These are phyloP conservation scores for Striga hermonthica DNA, from an alignment of 305 asterid genomes.

Conservation along the genomic window DNA sequence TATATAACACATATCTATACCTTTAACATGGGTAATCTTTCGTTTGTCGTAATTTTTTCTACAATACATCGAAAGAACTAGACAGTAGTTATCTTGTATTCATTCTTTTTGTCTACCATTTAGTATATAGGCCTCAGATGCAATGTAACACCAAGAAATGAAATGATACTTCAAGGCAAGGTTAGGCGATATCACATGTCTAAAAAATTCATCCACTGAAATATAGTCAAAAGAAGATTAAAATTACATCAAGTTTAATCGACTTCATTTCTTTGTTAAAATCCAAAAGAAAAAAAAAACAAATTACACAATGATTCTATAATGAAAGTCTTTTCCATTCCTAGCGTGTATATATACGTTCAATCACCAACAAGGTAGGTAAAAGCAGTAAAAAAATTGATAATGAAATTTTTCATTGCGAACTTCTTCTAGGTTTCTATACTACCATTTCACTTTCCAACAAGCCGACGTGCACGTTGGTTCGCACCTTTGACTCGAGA, in stretches of 20 bases:
- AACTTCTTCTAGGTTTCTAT: conserved; percentile 10
- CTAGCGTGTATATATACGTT: neutral
- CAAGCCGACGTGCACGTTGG: conserved; percentile 57
- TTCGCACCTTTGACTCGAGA: conserved; percentile 84
- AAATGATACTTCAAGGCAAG: neutral
- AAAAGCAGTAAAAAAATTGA: neutral
- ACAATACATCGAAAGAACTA: too few species aligned
- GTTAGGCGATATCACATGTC: neutral
- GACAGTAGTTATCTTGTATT: too few species aligned
- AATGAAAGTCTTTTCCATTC: neutral
- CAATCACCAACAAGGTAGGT: neutral
- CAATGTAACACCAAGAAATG: too few species aligned
- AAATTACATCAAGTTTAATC: conserved; percentile 24
- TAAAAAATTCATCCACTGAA: neutral
- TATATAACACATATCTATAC: too few species aligned
- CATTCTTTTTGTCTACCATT: too few species aligned
- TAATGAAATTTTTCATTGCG: neutral
- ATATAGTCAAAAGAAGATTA: neutral
- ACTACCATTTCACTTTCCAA: conserved; percentile 44
- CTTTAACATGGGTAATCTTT: too few species aligned
- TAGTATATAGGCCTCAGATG: too few species aligned
- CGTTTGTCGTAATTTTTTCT: too few species aligned
- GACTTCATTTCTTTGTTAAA: neutral
- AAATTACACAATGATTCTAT: conserved; percentile 4
- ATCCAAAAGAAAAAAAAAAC: conserved; percentile 7